Conservation (phyloP, 78 protist species). For the Creolimax fragrantissima region DNA sequence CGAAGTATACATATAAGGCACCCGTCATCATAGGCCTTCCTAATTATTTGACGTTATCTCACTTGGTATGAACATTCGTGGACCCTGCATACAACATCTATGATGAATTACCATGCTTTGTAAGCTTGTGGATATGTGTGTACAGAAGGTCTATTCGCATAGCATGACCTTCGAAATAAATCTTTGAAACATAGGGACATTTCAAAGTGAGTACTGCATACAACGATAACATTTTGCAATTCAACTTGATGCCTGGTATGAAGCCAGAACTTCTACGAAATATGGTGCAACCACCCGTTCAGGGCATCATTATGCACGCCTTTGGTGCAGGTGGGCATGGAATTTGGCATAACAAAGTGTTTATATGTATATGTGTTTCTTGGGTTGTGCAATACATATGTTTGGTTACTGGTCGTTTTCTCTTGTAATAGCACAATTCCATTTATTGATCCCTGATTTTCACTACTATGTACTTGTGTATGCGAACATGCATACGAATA, state of each 20-base stretch:
- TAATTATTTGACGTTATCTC: too few relatives aligned
- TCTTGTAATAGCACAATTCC: too few relatives aligned
- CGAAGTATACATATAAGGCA: not conserved
- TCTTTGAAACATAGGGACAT: constrained; percentile 2
- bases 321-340: not conserved
- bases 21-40: not conserved
- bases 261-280: not conserved
- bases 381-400: too few relatives aligned
- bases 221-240: not conserved
- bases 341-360: not conserved
- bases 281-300: not conserved
- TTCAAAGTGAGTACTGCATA: not conserved
- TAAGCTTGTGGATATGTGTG: too few relatives aligned
- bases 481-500: not conserved
- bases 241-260: not conserved
- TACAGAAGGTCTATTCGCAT: too few relatives aligned
- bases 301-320: not conserved
- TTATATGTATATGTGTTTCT: not conserved
- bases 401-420: too few relatives aligned
- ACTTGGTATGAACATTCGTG: too few relatives aligned
- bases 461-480: not conserved
- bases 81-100: too few relatives aligned
- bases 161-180: too few relatives aligned
- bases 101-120: too few relatives aligned
- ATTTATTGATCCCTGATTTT: too few relatives aligned